Percentiles rank a stretch among this genome's conserved stretches.
phyloP scores from a whole-genome alignment of 148 eudicot species.

The Chenopodium album region DNA sequence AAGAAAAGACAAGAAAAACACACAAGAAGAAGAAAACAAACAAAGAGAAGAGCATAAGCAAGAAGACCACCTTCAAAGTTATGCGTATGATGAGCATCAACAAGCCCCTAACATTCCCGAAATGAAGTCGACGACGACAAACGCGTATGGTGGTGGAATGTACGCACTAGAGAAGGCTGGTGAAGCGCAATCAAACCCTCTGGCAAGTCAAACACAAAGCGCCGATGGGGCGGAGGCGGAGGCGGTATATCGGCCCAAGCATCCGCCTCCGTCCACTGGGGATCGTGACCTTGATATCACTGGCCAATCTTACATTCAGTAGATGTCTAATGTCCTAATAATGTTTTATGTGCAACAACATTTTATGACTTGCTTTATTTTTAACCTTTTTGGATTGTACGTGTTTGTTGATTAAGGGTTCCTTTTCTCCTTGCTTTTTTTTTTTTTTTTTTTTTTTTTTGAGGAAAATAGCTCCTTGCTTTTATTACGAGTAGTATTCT shows the following conservation, averaged over 20 bases:
- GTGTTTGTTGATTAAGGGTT: too few species aligned
- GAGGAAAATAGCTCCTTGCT: too few species aligned
- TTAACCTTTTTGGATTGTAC: too few species aligned
- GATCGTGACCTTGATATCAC: slow-evolving; percentile 71
- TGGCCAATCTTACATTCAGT: slow-evolving; percentile 72
- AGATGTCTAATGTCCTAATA: background rate
- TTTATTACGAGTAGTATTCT: too few species aligned
- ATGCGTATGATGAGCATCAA: slow-evolving; percentile 15
- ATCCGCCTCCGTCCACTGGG: slow-evolving; percentile 59
- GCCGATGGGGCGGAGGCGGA: slow-evolving; percentile 65
- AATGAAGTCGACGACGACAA: slow-evolving; percentile 53
- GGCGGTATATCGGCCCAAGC: slow-evolving; percentile 36
- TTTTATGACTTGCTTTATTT: too few species aligned
- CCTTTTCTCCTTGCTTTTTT: too few species aligned
- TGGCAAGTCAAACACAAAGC: slow-evolving; percentile 69
- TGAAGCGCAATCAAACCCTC: slow-evolving; percentile 23
- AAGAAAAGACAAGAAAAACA: background rate
- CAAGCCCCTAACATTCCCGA: slow-evolving; percentile 35
- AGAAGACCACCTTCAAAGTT: background rate
- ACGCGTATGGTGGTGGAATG: slow-evolving; percentile 86
- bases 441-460: too few species aligned
- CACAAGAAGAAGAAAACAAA: too few species aligned
- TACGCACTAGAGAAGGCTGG: slow-evolving; percentile 39
- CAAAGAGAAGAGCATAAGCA: slow-evolving; percentile 1
- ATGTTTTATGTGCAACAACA: too few species aligned